phyloP scores from a whole-genome alignment of 495 filamentous ascomycete species.

The Annulohypoxylon moriforme region DNA sequence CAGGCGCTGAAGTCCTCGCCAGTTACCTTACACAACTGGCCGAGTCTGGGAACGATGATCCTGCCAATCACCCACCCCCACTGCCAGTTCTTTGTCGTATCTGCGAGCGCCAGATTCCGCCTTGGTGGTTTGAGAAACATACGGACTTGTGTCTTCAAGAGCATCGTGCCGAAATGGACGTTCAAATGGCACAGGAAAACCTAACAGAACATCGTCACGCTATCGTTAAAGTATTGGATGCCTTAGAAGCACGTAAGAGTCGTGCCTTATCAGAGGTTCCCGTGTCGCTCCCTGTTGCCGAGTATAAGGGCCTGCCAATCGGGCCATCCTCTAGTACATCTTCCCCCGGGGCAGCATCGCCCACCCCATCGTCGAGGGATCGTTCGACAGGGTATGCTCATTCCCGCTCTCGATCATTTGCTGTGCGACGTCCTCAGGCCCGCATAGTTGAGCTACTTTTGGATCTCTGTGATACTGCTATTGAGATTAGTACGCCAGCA shows the following conservation, averaged over 20 bases:
- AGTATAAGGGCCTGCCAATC: slow-evolving; percentile 92
- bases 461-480: slow-evolving; percentile 93
- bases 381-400: slow-evolving; percentile 80
- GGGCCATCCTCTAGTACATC: slow-evolving; percentile 76
- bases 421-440: slow-evolving; percentile 85
- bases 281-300: slow-evolving; percentile 68
- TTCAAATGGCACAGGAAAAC: slow-evolving; percentile 92
- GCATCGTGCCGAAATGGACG: slow-evolving; percentile 96
- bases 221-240: slow-evolving; percentile 96
- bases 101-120: slow-evolving; percentile 96
- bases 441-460: slow-evolving; percentile 94
- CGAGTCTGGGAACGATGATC: slow-evolving; percentile 85
- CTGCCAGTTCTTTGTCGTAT: slow-evolving; percentile 93
- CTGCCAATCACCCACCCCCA: slow-evolving; percentile 84
- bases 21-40: slow-evolving; percentile 91
- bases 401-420: slow-evolving; percentile 80
- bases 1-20: slow-evolving; percentile 93
- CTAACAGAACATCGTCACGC: slow-evolving; percentile 92
- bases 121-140: slow-evolving; percentile 99
- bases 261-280: slow-evolving; percentile 71
- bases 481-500: slow-evolving; percentile 92
- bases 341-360: slow-evolving; percentile 70
- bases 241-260: slow-evolving; percentile 83
- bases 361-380: slow-evolving; percentile 80
- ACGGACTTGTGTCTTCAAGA: slow-evolving; percentile 96